Base-by-base conservation (phyloP, 805 yeast genomes). In the Maudiozyma saulgeensis region DNA sequence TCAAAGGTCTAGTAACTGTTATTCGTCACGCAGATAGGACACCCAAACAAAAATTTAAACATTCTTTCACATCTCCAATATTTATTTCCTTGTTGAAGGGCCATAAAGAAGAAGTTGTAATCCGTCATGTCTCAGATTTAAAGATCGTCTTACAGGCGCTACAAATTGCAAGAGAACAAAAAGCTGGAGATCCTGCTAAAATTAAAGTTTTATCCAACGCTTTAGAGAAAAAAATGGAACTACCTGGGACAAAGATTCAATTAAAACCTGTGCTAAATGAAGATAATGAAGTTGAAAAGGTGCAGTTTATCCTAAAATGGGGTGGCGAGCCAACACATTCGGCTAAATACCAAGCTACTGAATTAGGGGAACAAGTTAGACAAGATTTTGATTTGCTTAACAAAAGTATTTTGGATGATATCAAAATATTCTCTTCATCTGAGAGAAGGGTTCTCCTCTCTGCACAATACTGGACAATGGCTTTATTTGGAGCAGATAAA, bases 291-390 rank as follows among this genome's bases (percentile, higher is more conserved):
- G 93, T 93, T 19, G 97, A 91, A 56, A 93, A 93, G 64, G 97
- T 91, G 23, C 99, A 93, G 67, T 82, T 93, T 54, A 95, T 93
- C 53, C 73, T 93, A 59, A 93, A 93, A 66, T 93, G 99, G 99
- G 99, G 99, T 59, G 99, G 99, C 54, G 99, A 93, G 67, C 97
- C 99, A 6, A 93, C 99, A 1, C 99, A 93, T 66, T 89, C 97
- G 11, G 97, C 98, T 2, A 79, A 83, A 54, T 86, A 88, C 64
- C 99, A 93, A 69, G 95, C 96, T 1, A 78, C 83, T 28, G 99
- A 93, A 67, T 79, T 93, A 18, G 99, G 99, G 47, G 98, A 91
- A 63, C 96, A 90, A 68, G 77, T 86, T 71, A 81, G 99, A 61
- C 96, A 91, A 64, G 96, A 93, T 66, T 78, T 89, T 58, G 83